These are phyloP conservation scores for Lasiodiplodia sp. DNA, from an alignment of 2,329 filamentous ascomycete genomes.

Conservation along the genomic window DNA sequence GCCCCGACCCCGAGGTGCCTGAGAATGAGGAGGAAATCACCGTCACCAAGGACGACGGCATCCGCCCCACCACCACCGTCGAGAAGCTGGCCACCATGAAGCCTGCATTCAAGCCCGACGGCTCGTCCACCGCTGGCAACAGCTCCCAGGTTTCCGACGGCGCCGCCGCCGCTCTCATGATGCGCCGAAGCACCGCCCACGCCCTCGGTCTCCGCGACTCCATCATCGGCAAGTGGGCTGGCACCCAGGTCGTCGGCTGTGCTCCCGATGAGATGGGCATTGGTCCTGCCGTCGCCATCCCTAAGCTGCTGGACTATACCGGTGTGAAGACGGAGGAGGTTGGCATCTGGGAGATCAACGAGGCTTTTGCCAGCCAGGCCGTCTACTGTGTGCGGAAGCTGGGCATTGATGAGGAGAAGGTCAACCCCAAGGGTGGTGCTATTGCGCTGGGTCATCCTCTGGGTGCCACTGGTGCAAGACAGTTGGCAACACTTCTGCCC, in stretches of 20 bases:
- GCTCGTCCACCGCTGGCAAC: constrained; percentile 86
- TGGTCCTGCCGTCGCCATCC: constrained; percentile 85
- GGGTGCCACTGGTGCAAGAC: constrained; percentile 84
- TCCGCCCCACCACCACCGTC: constrained; percentile 70
- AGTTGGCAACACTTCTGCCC: constrained; percentile 77
- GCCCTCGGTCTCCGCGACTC: constrained; percentile 70
- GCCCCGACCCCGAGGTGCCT: constrained; percentile 64
- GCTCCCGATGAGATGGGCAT: constrained; percentile 93
- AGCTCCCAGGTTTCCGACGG: constrained; percentile 86
- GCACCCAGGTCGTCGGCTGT: constrained; percentile 77
- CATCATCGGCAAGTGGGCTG: constrained; percentile 86
- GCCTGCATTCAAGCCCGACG: constrained; percentile 80
- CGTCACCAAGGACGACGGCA: constrained; percentile 82
- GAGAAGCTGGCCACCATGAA: constrained; percentile 82
- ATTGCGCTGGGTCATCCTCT: constrained; percentile 94
- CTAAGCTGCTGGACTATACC: constrained; percentile 75
- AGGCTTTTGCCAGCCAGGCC: constrained; percentile 72
- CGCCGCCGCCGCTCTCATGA: constrained; percentile 82
- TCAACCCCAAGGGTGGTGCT: constrained; percentile 92
- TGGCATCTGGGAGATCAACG: constrained; percentile 91
- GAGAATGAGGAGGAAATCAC: constrained; percentile 65
- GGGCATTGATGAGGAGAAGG: constrained; percentile 71
- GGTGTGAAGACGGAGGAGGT: constrained; percentile 75
- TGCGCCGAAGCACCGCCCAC: constrained; percentile 81
- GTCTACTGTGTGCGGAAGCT: constrained; percentile 75